These are phyloP conservation scores for Paramecium sonneborni DNA, from an alignment of 73 alveolate species.

Conservation along the genomic window DNA sequence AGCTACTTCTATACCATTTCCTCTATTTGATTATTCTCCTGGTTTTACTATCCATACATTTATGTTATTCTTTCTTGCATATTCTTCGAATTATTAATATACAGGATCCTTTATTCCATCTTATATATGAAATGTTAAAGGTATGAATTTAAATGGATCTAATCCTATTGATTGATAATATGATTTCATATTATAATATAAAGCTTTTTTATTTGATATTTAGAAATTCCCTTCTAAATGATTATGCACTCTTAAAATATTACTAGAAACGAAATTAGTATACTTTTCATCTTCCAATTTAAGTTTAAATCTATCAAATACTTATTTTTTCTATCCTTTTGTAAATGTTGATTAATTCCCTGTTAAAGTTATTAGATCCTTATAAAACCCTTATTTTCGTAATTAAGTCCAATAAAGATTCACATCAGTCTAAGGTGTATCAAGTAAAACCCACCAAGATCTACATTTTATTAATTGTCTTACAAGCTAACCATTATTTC, in stretches of 20 bases:
- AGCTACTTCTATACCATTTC: slow-evolving; percentile 72
- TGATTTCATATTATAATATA: slow-evolving; percentile 82
- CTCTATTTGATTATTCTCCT: slow-evolving; percentile 91
- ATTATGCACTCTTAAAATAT: slow-evolving; percentile 62
- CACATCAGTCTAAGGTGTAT: neutral
- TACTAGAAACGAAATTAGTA: neutral
- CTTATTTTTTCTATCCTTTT: neutral
- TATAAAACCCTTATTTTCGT: slow-evolving; percentile 6
- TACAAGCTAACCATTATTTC: slow-evolving; percentile 60
- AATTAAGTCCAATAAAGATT: slow-evolving; percentile 49
- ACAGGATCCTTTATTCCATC: slow-evolving; percentile 74
- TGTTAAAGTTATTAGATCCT: neutral
- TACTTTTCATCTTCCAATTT: neutral
- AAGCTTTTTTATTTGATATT: slow-evolving; percentile 81
- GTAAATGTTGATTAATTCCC: neutral
- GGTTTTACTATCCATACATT: slow-evolving; percentile 91
- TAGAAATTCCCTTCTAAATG: slow-evolving; percentile 80
- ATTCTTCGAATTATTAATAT: slow-evolving; percentile 65
- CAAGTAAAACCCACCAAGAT: slow-evolving; percentile 37
- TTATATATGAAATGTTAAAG: slow-evolving; percentile 83
- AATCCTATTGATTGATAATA: slow-evolving; percentile 73
- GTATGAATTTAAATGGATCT: slow-evolving; percentile 78
- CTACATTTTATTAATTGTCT: slow-evolving; percentile 44
- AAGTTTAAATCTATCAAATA: neutral
- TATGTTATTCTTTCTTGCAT: slow-evolving; percentile 40